Evolutionary conservation across 495 filamentous ascomycete genomes (phyloP), one percentile per base, ranked within the genome.

Genomic region (Extremus antarcticus): DNA sequence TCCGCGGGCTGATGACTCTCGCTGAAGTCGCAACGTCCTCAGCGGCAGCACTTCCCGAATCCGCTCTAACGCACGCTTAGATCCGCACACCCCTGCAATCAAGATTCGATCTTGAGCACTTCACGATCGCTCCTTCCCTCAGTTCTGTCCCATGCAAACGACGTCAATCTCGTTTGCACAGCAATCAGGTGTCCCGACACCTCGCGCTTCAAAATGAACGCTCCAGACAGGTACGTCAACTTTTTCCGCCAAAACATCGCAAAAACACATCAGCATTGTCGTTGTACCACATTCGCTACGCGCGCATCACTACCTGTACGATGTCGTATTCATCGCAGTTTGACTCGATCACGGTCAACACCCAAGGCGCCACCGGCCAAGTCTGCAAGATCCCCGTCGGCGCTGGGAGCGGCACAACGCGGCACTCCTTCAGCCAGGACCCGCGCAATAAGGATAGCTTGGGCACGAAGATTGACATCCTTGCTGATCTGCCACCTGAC

Each of bases 151-250:
- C 51, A n/a, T 35, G 21, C 47, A 10, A 25, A 32, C 7, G 13
- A 35, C 29, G 29, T 20, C 35, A 43, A n/a, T n/a, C 35, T 43
- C 10, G 51, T 53, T 53, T 25, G 46, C 24, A 13, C 8, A 43
- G 13, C 9, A 39, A 38, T 38, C 41, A 47, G 35, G 55, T 50
- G 56, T 55, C 56, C 25, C 43, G 51, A 62, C 56, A 51, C 51
- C 29, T 13, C 4, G 4, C 29, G 4, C 29, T 13, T 48, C 25
- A 78, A 66, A 20, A 87, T 87, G 83, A 87, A 87, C 67, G 84
- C 84, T 1, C 84, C 84, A 21, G 84, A 87, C 62, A 74, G 84
- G 84, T 79, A 54, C 71, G 15, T 41, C 48, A 39, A 61, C 39
- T 55, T 48, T 54, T 22, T 38, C 22, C 48, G 45, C 25, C 43